Conservation (phyloP, 148 eudicot genomes). For the Dysphania ambrosioides region DNA sequence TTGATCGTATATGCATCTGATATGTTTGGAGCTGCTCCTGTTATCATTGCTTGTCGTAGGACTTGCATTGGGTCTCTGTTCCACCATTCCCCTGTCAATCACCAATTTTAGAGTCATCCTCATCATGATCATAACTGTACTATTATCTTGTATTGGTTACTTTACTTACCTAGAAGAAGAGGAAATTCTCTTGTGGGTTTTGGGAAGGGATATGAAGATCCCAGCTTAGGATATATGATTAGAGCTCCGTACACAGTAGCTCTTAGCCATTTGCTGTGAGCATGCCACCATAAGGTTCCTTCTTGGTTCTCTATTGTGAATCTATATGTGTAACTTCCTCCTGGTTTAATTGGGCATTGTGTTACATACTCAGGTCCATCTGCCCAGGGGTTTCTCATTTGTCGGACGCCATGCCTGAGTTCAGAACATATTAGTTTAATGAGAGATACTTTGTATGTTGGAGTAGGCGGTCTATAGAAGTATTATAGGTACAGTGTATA, state of each 20-base stretch:
- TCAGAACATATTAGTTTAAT: background rate
- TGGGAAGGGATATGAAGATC: constrained; percentile 63
- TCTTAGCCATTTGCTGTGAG: constrained; percentile 87
- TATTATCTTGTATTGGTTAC: background rate
- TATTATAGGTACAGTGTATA: background rate
- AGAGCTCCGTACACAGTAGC: constrained; percentile 92
- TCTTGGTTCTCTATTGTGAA: constrained; percentile 73
- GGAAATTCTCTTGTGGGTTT: constrained; percentile 65
- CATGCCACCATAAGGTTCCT: constrained; percentile 98
- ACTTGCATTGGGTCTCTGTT: constrained; percentile 70
- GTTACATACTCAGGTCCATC: constrained; percentile 91
- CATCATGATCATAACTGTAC: background rate
- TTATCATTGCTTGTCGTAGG: constrained; percentile 51
- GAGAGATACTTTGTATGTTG: background rate
- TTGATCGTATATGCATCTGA: constrained; percentile 86
- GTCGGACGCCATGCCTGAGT: constrained; percentile 84
- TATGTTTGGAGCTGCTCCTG: constrained; percentile 79
- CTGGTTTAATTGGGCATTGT: constrained; percentile 91
- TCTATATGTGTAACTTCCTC: constrained; percentile 70
- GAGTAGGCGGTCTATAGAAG: background rate
- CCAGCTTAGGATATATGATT: constrained; percentile 62
- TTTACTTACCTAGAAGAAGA: constrained; percentile 59
- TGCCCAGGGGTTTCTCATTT: constrained; percentile 88
- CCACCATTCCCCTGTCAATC: constrained; percentile 86
- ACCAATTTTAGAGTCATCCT: constrained; percentile 14